Conservation (phyloP, 2,329 filamentous ascomycete genomes). For the Mycocentrospora acerina region DNA sequence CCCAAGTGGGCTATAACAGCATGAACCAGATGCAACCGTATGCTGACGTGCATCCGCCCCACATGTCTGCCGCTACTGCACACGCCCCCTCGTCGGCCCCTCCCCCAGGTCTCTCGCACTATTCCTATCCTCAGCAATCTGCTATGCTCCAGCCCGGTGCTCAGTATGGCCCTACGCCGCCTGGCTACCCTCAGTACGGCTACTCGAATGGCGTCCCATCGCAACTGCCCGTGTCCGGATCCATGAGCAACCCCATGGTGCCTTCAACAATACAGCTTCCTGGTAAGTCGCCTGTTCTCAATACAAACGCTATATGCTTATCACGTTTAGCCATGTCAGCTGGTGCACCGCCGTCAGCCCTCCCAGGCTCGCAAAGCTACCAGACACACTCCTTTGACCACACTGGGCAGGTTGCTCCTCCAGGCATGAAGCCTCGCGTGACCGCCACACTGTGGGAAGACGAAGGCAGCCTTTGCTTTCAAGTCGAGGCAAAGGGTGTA, state of each 20-base stretch:
- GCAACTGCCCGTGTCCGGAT: conserved; percentile 67
- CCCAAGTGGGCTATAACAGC: conserved; percentile 46
- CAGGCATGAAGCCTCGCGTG: conserved; percentile 93
- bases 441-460: conserved; percentile 98
- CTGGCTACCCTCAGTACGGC: conserved; percentile 68
- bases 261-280: conserved; percentile 70
- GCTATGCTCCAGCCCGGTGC: conserved; percentile 73
- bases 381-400: conserved; percentile 68
- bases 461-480: conserved; percentile 95
- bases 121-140: conserved; percentile 69
- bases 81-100: conserved; percentile 76
- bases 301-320: conserved; percentile 7
- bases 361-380: conserved; percentile 36
- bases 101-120: conserved; percentile 71
- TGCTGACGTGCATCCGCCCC: conserved; percentile 77
- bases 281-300: conserved; percentile 41
- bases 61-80: conserved; percentile 76
- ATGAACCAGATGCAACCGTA: conserved; percentile 86
- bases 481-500: conserved; percentile 93
- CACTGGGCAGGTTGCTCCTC: conserved; percentile 88
- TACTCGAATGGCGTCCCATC: conserved; percentile 79
- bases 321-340: conserved; percentile 34
- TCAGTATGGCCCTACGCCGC: conserved; percentile 61
- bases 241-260: conserved; percentile 66
- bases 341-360: conserved; percentile 28